Percentiles rank a stretch among this genome's conserved stretches.
Conservation (phyloP, 495 filamentous ascomycete species). For the Neurospora tetraspora region DNA sequence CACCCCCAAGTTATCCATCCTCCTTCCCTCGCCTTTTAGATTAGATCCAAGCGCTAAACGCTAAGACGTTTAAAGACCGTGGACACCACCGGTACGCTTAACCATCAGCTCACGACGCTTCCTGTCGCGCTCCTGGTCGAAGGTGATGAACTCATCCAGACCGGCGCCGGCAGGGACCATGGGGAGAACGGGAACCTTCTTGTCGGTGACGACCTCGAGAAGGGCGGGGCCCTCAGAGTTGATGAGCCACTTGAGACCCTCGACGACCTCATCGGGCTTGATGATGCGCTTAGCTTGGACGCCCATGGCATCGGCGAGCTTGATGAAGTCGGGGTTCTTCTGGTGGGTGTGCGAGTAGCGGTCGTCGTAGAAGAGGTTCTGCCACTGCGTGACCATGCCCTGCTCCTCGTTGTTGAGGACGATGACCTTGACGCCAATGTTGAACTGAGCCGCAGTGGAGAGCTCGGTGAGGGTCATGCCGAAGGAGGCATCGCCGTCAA, state of each 20-base stretch:
- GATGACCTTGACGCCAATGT: constrained; percentile 86
- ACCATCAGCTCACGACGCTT: constrained; percentile 62
- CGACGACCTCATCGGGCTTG: constrained; percentile 61
- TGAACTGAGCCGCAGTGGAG: constrained; percentile 81
- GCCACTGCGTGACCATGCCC: constrained; percentile 96
- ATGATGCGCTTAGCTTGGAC: constrained; percentile 56
- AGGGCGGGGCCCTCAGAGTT: constrained; percentile 69
- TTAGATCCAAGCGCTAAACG: background rate
- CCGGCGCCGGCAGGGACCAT: constrained; percentile 87
- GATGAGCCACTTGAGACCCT: constrained; percentile 81
- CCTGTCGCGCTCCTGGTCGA: constrained; percentile 63
- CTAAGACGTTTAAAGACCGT: constrained; percentile 21
- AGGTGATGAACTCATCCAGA: constrained; percentile 89
- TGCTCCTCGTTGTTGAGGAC: constrained; percentile 95
- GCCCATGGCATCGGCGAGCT: constrained; percentile 75
- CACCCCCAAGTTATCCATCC: background rate
- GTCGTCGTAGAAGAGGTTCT: constrained; percentile 86
- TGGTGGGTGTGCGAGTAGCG: constrained; percentile 89
- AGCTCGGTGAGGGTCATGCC: constrained; percentile 92
- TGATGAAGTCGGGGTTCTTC: constrained; percentile 79
- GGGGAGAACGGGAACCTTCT: constrained; percentile 96
- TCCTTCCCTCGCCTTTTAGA: background rate
- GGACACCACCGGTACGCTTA: constrained; percentile 51
- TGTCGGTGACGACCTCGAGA: constrained; percentile 53
- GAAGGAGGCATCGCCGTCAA: constrained; percentile 95